These are phyloP conservation scores for Torulaspora franciscae DNA, from an alignment of 805 yeast genomes.

Conservation along the genomic window DNA sequence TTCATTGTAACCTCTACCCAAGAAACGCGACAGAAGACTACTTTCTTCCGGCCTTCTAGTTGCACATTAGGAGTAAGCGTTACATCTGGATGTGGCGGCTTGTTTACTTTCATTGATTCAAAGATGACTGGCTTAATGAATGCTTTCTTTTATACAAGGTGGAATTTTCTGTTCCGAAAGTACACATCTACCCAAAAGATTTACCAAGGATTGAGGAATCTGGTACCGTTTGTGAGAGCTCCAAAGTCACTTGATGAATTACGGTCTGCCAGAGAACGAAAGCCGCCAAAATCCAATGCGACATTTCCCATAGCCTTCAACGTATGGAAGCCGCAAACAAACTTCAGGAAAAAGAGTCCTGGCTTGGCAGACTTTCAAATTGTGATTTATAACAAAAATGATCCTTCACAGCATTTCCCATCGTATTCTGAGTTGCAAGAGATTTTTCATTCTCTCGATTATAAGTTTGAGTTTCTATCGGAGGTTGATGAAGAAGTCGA, in stretches of 20 bases:
- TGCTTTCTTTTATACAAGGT: conserved; percentile 20
- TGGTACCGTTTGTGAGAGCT: conserved; percentile 24
- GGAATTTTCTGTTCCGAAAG: conserved; percentile 19
- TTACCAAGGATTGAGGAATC: conserved; percentile 29
- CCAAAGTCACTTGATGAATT: conserved; percentile 10
- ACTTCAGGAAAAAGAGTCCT: conserved; percentile 66
- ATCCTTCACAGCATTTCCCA: conserved; percentile 42
- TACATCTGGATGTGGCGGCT: not conserved
- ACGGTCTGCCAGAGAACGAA: not conserved
- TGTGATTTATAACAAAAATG: conserved; percentile 48
- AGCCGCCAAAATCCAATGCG: not conserved
- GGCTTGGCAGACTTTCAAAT: conserved; percentile 73
- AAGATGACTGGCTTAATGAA: conserved; percentile 13
- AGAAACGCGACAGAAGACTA: conserved; percentile 4
- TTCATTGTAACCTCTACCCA: conserved; percentile 50
- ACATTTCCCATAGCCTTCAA: conserved; percentile 43
- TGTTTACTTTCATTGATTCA: conserved; percentile 4
- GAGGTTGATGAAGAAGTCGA: conserved; percentile 18
- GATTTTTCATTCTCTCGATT: conserved; percentile 33
- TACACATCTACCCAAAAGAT: conserved; percentile 31
- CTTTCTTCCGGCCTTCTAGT: conserved; percentile 16
- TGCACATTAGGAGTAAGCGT: not conserved
- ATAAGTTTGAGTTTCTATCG: conserved; percentile 34
- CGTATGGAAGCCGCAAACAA: conserved; percentile 79
- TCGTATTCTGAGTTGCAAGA: conserved; percentile 39